Base-by-base conservation (phyloP, 441 rosid genomes). In the Erodium texanum region DNA sequence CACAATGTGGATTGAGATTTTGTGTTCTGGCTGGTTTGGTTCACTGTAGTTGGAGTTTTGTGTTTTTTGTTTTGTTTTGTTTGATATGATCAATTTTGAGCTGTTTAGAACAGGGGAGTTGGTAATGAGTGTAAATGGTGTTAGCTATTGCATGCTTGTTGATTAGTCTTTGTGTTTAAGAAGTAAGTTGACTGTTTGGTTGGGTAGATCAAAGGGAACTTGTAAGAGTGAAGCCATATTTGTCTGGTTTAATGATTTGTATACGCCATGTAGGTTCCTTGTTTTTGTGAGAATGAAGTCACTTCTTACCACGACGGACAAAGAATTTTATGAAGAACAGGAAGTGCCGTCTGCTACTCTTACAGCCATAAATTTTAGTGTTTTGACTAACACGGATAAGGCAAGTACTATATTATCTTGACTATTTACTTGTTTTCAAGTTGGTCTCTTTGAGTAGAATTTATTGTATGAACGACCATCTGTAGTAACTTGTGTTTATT, bases 341-440 rank as follows among this genome's bases (percentile, higher is more conserved):
- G 70, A 84, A 63, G 79, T 79, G 54, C 92, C 93, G 6, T 22
- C 78, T 34, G 97, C 79, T 54, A 43, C 64, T 12, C 41, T 93
- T 66, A 85, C 71, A 16, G 78, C 86, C 12, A 73, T 93, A 41
- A 59, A 52, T 22, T 87, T 93, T 71, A 76, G 86, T 73, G 76
- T 93, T 77, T 78, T 88, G 10, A 84, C 75, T 0, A 81, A 86
- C 24, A 36, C 65, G 24, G 96, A 93, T 66, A 81, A 77, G 54
- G 99, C 86, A 75, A 81, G 86, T 73, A 43, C 18, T 43, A 41
- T 19, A 32, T 38, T 48, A 41, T 41, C 14, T 59, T n/a, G 8
- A 63, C n/a, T n/a, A n/a, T n/a, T 34, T 66, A 63, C 64, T 67
- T 24, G 36, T 66, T 64, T 34, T 67, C 12, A 32, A 23, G 22